phyloP scores from a whole-genome alignment of 2,329 filamentous ascomycete species.

The Drechslerella coelobrocha region DNA sequence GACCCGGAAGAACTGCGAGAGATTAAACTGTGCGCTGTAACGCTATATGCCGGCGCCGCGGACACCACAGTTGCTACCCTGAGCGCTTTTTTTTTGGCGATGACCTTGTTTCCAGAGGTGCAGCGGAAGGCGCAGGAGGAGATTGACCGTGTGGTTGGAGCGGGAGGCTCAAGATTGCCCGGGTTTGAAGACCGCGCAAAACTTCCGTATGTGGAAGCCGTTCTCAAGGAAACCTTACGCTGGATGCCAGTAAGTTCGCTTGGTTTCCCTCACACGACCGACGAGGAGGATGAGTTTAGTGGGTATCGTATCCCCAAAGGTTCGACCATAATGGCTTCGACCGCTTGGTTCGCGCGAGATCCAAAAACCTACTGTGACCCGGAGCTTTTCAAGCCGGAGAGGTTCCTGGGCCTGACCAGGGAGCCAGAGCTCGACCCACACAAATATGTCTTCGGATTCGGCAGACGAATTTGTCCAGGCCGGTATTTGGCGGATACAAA shows the following conservation, averaged over 20 bases:
- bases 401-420: slow-evolving; percentile 33
- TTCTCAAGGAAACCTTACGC: slow-evolving; percentile 66
- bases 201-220: slow-evolving; percentile 64
- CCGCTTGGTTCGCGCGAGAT: slow-evolving; percentile 63
- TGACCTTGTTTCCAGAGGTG: slow-evolving; percentile 62
- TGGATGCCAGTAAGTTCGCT: slow-evolving; percentile 66
- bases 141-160: slow-evolving; percentile 63
- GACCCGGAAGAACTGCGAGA: slow-evolving; percentile 58
- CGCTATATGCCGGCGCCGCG: slow-evolving; percentile 61
- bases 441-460: slow-evolving; percentile 63
- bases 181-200: slow-evolving; percentile 61
- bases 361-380: slow-evolving; percentile 56
- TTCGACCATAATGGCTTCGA: slow-evolving; percentile 61
- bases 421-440: slow-evolving; percentile 1
- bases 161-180: slow-evolving; percentile 61
- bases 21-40: slow-evolving; percentile 60
- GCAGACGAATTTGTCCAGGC: slow-evolving; percentile 64
- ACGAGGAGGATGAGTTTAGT: slow-evolving; percentile 60
- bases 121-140: slow-evolving; percentile 61
- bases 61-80: slow-evolving; percentile 61
- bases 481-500: slow-evolving; percentile 68
- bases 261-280: slow-evolving; percentile 62
- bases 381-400: slow-evolving; percentile 51
- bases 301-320: slow-evolving; percentile 62
- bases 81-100: slow-evolving; percentile 61